phyloP scores from a whole-genome alignment of 116 monocot genomes.

The Phalaenopsis hybrid region DNA sequence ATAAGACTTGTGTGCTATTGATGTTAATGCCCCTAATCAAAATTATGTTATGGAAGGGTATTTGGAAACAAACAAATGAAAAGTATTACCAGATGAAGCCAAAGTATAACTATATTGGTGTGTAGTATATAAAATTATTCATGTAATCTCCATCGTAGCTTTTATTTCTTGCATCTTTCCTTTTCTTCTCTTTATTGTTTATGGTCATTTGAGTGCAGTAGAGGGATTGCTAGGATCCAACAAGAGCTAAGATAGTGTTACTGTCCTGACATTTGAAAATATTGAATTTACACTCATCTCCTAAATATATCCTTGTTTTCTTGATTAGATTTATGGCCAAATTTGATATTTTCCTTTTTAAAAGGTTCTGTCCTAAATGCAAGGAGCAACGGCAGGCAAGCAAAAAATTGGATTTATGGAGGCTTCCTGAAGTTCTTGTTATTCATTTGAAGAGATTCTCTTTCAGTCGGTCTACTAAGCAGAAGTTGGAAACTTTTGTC shows the following conservation, averaged over 20 bases:
- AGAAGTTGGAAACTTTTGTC: slow-evolving; percentile 93
- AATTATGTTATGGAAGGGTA: not conserved
- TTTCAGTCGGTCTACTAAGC: slow-evolving; percentile 83
- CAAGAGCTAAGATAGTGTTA: not conserved
- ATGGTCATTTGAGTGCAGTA: not conserved
- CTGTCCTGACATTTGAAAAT: not conserved
- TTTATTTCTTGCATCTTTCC: not conserved
- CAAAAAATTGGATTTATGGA: slow-evolving; percentile 99
- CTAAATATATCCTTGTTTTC: not conserved
- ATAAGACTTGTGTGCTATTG: too few relatives aligned
- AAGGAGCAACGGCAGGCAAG: slow-evolving; percentile 96
- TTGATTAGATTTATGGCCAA: not conserved
- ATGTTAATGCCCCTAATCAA: not conserved
- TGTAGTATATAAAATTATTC: not conserved
- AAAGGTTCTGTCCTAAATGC: slow-evolving; percentile 92
- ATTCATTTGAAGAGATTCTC: slow-evolving; percentile 98
- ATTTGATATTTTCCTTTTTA: slow-evolving; percentile 1
- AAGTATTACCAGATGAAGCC: not conserved
- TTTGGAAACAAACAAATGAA: not conserved
- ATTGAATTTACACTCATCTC: not conserved
- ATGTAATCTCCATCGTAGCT: not conserved
- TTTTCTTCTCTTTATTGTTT: not conserved
- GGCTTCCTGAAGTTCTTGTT: slow-evolving; percentile 90
- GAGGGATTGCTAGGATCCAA: not conserved
- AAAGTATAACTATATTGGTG: not conserved